Base-by-base conservation (phyloP, 768 basidiomycete genomes). In the Lactarius evosmus region DNA sequence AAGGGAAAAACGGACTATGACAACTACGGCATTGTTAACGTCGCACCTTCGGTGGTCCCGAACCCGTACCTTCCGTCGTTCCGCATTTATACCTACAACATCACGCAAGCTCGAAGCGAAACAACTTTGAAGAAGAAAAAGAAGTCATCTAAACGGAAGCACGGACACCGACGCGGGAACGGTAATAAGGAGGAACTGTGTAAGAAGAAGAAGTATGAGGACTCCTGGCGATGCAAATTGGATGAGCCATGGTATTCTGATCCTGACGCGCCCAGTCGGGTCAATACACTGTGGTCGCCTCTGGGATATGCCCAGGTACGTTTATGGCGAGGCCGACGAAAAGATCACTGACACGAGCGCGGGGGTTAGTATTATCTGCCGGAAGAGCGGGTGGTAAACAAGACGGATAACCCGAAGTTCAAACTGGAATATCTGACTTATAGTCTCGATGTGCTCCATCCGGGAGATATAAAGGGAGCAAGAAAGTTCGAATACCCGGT, bases 301-400 rank as follows among this genome's bases (percentile, higher is more conserved):
- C 76, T 95, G 46, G 92, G 92, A 51, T 97, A 88, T 78, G 86
- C 89, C 55, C 94, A 96, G 83, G 93, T 91, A 71, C 59, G 81
- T 68, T 27, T n/a, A 62, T 40, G 12, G 29, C 32, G 38, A 68
- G 69, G 69, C 69, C 44, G 68, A 53, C 34, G 32, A 52, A 0
- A 0, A 44, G 29, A 25, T 32, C 19, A 30, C 33, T 44, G 52
- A 30, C 8, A 44, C 64, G 30, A 61, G 36, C 52, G 54, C 16
- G 46, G 14, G 14, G 16, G 29, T 62, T 46, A 91, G 89, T 91
- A 84, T 72, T 86, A 83, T 72, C 74, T 94, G 51, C 87, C 87
- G 0, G 74, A 80, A 44, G 58, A 71, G 46, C 70, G 64, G 61
- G 74, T 91, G 16, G 78, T 77, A 56, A 77, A 80, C 69, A 75